Evolutionary conservation across 202 grass and related monocot genomes (phyloP), one percentile per base, ranked within the genome.

Genomic region (Carex sylvatica): DNA sequence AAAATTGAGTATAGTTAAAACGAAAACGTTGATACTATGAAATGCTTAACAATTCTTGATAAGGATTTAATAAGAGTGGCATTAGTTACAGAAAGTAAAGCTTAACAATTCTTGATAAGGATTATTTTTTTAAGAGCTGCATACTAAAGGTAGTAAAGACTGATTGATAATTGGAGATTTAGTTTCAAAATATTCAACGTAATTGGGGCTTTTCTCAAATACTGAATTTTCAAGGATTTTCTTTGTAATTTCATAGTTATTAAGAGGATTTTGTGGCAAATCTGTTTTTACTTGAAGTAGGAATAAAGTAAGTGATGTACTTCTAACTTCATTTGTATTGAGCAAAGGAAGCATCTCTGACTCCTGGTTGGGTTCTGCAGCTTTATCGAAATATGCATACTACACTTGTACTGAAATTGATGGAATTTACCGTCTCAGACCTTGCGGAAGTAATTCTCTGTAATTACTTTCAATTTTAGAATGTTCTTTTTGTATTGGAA

Each of bases 321-420:
- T 52, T 75, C 30, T 75, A 13, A 75, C 22, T 75, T 55, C 23
- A 72, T 51, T 23, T 87, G 85, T 70, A 65, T 54, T 35, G 55
- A 82, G 58, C 46, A 26, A 84, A 95, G 92, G 95, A 98, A 94
- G 88, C 20, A 13, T 91, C 88, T 85, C 82, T 98, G 85, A 91
- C 71, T 80, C 86, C 92, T 74, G 90, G 65, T 84, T 98, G 91
- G 88, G 86, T 98, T 85, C 24, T 83, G 80, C 87, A 53, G 36
- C 95, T 98, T 87, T 33, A 49, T 75, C 38, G 12, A 62, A 86
- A 67, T 86, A 90, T 98, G 38, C 75, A 81, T 33, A 30, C 18
- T 86, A 90, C 92, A 83, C 89, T 92, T 36, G 79, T 95, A 71
- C 55, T 95, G 86, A 89, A 80, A 78, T 98, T 82, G 95, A 98